Base-by-base conservation (phyloP, 768 basidiomycete genomes). In the Mycena vulgaris region DNA sequence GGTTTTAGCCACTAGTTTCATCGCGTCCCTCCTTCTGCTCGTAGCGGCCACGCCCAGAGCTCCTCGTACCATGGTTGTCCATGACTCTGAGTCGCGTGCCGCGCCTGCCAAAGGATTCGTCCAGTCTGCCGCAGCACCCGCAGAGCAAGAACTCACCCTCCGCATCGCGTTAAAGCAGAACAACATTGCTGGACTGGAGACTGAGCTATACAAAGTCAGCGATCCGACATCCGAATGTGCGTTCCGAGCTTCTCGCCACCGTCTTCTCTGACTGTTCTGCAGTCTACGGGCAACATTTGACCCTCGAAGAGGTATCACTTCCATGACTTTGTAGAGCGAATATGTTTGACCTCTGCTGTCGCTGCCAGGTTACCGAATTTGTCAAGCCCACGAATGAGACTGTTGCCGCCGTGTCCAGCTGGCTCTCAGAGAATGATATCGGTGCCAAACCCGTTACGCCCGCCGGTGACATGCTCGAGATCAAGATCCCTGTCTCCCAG, bases 361-460 rank as follows among this genome's bases (percentile, higher is more conserved):
- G 33, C 49, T 40, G 31, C 19, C 55, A 84, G 30, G 83, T 84
- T n/a, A 78, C 81, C 27, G 76, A 72, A 11, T 79, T 84, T 27
- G 77, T 82, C 56, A 78, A 79, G 11, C 84, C 84, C 0, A 79
- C 78, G 42, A 69, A 78, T 2, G 78, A 81, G 33, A 75, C 83
- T 7, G 66, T 81, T 7, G 66, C 75, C 5, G 65, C 80, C 33
- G 81, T 85, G 25, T 72, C 78, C 30, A 70, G 72, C 11, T 85
- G 84, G 84, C 79, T 85, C 33, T 57, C 65, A 17, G 71, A 75
- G 45, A 79, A 84, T 52, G 81, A 74, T 21, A 71, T 85, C 28
- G 71, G 73, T 19, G 51, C 77, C 17, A 49, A 49, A 4, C 49
- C 61, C 55, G 40, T 69, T 25, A 68, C 76, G 9, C 70, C 73